A percentile compares a stretch with the other conserved stretches of the same genome.
Evolutionary conservation across 2,329 filamentous ascomycete genomes (phyloP).

Genomic region (Cadophora luteo-olivacea): DNA sequence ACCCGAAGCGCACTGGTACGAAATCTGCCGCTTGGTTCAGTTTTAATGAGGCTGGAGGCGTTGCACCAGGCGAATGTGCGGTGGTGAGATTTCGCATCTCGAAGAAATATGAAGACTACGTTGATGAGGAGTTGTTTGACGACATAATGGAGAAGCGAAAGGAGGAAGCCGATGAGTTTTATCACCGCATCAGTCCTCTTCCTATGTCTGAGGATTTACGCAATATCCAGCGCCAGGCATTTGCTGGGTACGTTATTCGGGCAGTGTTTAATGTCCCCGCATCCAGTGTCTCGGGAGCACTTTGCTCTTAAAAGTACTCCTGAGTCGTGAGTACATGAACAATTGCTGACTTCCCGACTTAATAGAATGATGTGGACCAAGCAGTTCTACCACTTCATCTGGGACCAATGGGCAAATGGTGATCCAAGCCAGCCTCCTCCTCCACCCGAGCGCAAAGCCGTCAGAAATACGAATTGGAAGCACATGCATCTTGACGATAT

Average conservation of each 20-base stretch:
- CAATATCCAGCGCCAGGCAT: conserved; percentile 93
- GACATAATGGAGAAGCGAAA: conserved; percentile 85
- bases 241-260: too few relatives aligned
- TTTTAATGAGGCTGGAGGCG: conserved; percentile 88
- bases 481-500: conserved; percentile 96
- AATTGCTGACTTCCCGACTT: too few relatives aligned
- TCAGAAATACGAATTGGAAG: conserved; percentile 91
- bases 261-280: too few relatives aligned
- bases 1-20: conserved; percentile 80
- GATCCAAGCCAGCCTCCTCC: conserved; percentile 89
- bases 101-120: conserved; percentile 74
- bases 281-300: too few relatives aligned
- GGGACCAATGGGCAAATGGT: conserved; percentile 97
- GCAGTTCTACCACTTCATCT: conserved; percentile 95
- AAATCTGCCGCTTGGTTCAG: conserved; percentile 92
- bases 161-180: conserved; percentile 96
- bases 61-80: conserved; percentile 89
- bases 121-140: conserved; percentile 93
- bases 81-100: conserved; percentile 93
- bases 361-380: conserved; percentile 99
- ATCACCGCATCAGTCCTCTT: conserved; percentile 88
- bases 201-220: conserved; percentile 93
- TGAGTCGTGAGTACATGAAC: too few relatives aligned
- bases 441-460: conserved; percentile 76
- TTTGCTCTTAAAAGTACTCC: too few relatives aligned